A percentile compares a stretch with the other conserved stretches of the same genome.
Evolutionary conservation across 2,329 filamentous ascomycete species (phyloP).

Genomic region (Nemania sp.): DNA sequence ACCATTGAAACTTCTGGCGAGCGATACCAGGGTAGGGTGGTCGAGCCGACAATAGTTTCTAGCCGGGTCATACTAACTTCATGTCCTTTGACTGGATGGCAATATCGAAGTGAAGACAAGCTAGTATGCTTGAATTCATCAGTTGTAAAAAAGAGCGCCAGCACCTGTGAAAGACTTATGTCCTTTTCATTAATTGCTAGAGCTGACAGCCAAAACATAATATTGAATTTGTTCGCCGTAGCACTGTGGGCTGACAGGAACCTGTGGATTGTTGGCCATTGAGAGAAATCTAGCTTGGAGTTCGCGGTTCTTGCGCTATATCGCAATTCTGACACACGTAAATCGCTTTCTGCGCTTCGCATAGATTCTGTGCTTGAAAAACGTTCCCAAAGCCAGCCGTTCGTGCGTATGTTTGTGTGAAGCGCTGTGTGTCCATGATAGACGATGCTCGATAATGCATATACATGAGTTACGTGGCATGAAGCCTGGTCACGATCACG

Average conservation of each 20-base stretch:
- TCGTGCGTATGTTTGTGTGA: neutral
- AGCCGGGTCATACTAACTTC: neutral
- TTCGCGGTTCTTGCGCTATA: slow-evolving; percentile 9
- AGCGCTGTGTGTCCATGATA: slow-evolving; percentile 2
- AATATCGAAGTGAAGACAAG: neutral
- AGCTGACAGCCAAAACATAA: slow-evolving; percentile 21
- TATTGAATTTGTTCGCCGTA: slow-evolving; percentile 1
- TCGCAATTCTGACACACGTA: neutral
- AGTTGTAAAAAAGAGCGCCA: slow-evolving; percentile 4
- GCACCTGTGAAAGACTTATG: slow-evolving; percentile 3
- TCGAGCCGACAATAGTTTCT: neutral
- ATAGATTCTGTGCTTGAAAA: neutral
- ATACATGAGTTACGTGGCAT: slow-evolving; percentile 2
- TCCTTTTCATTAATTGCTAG: neutral
- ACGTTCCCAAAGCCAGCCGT: slow-evolving; percentile 5
- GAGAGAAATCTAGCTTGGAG: slow-evolving; percentile 6
- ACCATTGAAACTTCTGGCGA: slow-evolving; percentile 7
- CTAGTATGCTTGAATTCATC: neutral
- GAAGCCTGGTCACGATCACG: slow-evolving; percentile 13
- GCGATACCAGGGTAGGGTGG: neutral
- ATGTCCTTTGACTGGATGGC: slow-evolving; percentile 4
- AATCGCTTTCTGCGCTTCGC: neutral
- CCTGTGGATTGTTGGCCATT: slow-evolving; percentile 3
- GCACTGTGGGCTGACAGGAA: neutral
- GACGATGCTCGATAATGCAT: slow-evolving; percentile 10